Evolutionary conservation across 202 grass and related monocot species (phyloP).

Genomic region (Dendrocalamus latiflorus): DNA sequence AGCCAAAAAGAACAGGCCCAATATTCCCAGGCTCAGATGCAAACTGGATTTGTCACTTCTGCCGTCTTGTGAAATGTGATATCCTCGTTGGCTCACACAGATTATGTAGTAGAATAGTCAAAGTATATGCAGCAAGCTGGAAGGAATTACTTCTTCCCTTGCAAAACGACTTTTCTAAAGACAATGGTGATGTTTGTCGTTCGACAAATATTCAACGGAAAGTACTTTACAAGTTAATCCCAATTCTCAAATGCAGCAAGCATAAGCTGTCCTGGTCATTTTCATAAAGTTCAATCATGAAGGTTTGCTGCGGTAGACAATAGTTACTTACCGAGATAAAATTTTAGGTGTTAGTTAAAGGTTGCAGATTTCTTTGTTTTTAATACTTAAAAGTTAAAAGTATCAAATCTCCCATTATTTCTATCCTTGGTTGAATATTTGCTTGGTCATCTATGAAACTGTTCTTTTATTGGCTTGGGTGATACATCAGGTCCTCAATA

Average conservation of each 20-base stretch:
- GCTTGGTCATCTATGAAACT: constrained; percentile 18
- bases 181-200: constrained; percentile 7
- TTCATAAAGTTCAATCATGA: constrained; percentile 7
- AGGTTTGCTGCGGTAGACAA: not conserved
- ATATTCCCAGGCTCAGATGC: constrained; percentile 15
- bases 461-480: constrained; percentile 14
- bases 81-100: constrained; percentile 37
- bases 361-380: not conserved
- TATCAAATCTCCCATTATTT: constrained; percentile 1
- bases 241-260: not conserved
- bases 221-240: constrained; percentile 23
- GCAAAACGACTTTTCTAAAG: constrained; percentile 30
- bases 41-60: not conserved
- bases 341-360: constrained; percentile 9
- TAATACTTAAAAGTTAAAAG: constrained; percentile 8
- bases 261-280: not conserved
- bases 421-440: constrained; percentile 24
- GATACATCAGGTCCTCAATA: not conserved
- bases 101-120: constrained; percentile 1
- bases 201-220: constrained; percentile 12
- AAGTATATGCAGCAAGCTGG: not conserved
- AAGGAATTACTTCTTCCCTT: constrained; percentile 23
- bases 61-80: constrained; percentile 20
- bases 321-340: constrained; percentile 21
- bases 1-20: too few relatives aligned